Base-by-base conservation (phyloP, 2,329 filamentous ascomycete species). In the Alternaria novae-zelandiae region DNA sequence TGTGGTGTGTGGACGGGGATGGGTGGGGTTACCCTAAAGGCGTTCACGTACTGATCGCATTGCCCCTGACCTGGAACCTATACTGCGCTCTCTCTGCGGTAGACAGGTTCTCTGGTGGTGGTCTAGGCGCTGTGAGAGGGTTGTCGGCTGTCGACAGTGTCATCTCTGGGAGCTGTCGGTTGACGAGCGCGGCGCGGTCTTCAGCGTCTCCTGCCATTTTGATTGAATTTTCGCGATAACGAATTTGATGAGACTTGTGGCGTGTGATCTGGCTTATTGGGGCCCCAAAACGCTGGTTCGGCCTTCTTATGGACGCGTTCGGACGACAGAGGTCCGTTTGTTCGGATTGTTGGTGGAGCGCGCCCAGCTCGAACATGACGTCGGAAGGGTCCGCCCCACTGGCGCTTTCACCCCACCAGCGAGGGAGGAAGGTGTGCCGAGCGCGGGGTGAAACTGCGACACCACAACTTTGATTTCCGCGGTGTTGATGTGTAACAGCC, bases 31-130 rank as follows among this genome's bases (percentile, higher is more conserved):
- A 64, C 66, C 70, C 30, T 28, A n/a, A n/a, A 55, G 54, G 53
- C 32, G 12, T 59, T 68, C 60, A 77, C 83, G 60, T 82, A 85
- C 84, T 79, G 55, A 87, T 82, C 25, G 83, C 83, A 69, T 86
- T 87, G 63, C 86, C 86, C 64, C 83, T 80, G 44, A 87, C 83
- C 26, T 82, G 79, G 64, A 87, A 87, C 50, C 86, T 77, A 45
- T 82, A 80, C 47, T 81, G 71, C n/a, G 83, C 83, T 72, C 79
- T 75, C 13, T 81, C 80, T 58, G 79, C 78, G 2, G 78, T 66
- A 12, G 78, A 79, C 5, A 86, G 71, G 41, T 80, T 79, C 11
- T 81, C 73, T 56, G 83, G 81, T 9, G 83, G 71, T 28, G 82
- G 81, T 10, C 70, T 72, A 5, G 85, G 84, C 11, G 84, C 76